Base-by-base conservation (phyloP, 1,284 basidiomycete genomes). In the Neonothopanus nambi region DNA sequence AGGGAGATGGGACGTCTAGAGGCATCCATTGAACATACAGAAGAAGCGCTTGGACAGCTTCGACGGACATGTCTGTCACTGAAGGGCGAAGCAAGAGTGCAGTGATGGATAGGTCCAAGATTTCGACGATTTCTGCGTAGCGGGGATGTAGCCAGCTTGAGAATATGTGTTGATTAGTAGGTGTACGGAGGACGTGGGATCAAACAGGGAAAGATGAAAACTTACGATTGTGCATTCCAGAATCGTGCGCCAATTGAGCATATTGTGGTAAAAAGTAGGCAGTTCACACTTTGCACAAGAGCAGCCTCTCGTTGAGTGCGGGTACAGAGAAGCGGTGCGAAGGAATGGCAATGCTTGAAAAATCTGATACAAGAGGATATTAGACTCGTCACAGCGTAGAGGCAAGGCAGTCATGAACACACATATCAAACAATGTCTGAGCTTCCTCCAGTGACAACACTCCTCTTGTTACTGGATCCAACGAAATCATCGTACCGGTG, bases 21-120 rank as follows among this genome's bases (percentile, higher is more conserved):
- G 52, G 52, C 51, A 52, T 52, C 51, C 51, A 52, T 26, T 52
- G 51, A 6, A 36, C 42, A 26, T 52, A 52, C 5, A 54, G 38
- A 23, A 54, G 48, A n/a, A 54, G 33, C n/a, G 48, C 47, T 28
- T 54, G 52, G 4, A 54, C 39, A 7, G 52, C 36, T 43, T 54
- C 52, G 13, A 54, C 21, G 28, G 26, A 30, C 48, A 54, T 54
- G 17, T 48, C 47, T 33, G 52, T 20, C n/a, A 48, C 20, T 13
- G 46, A 35, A 11, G 52, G 48, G 17, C 48, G 36, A 15, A 54
- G 48, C 8, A 54, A 28, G 18, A 50, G 48, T 18, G 52, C n/a
- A 20, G 36, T 40, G 38, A 54, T 50, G 26, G 23, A 41, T 50
- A 51, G 48, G 24, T 54, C 52, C 13, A 54, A 33, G 11, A 50